These are phyloP conservation scores for Gamarada debralockiae DNA, from an alignment of 495 filamentous ascomycete species.

Conservation along the genomic window DNA sequence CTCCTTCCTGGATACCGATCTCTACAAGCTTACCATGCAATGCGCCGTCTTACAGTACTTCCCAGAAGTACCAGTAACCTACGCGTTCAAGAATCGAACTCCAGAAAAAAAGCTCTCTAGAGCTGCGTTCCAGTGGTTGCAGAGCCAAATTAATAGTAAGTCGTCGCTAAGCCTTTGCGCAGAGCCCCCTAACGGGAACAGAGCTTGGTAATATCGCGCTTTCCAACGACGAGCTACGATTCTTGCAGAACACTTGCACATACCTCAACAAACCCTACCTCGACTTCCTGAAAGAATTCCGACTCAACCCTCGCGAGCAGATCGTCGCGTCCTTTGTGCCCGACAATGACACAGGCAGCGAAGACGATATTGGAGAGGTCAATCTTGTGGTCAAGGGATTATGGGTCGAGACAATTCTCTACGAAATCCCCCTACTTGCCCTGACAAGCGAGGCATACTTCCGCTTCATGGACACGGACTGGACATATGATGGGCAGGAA, in stretches of 20 bases:
- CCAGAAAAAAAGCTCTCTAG: conserved; percentile 86
- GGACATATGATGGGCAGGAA: conserved; percentile 80
- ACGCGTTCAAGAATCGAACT: conserved; percentile 92
- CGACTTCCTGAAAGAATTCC: conserved; percentile 74
- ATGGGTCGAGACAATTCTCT: conserved; percentile 95
- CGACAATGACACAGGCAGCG: conserved; percentile 57
- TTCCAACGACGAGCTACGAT: conserved; percentile 72
- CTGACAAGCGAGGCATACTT: conserved; percentile 95
- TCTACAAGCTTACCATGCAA: conserved; percentile 99
- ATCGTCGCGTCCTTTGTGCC: conserved; percentile 68
- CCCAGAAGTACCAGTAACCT: conserved; percentile 78
- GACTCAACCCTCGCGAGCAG: conserved; percentile 74
- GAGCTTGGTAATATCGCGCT: conserved; percentile 76
- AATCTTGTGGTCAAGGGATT: conserved; percentile 69
- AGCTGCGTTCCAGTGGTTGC: conserved; percentile 79
- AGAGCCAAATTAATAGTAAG: conserved; percentile 74
- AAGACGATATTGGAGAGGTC: conserved; percentile 69
- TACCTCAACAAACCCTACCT: conserved; percentile 79
- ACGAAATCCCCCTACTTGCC: conserved; percentile 92
- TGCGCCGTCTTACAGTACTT: conserved; percentile 91
- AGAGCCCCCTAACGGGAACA: conserved; percentile 26
- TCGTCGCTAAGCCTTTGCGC: neutral
- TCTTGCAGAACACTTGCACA: conserved; percentile 71
- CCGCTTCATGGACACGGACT: conserved; percentile 87
- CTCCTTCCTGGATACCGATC: conserved; percentile 93